Percentiles rank a stretch among this genome's conserved stretches.
Conservation (phyloP, 2,329 filamentous ascomycete species). For the Dothideomycetes sp. region DNA sequence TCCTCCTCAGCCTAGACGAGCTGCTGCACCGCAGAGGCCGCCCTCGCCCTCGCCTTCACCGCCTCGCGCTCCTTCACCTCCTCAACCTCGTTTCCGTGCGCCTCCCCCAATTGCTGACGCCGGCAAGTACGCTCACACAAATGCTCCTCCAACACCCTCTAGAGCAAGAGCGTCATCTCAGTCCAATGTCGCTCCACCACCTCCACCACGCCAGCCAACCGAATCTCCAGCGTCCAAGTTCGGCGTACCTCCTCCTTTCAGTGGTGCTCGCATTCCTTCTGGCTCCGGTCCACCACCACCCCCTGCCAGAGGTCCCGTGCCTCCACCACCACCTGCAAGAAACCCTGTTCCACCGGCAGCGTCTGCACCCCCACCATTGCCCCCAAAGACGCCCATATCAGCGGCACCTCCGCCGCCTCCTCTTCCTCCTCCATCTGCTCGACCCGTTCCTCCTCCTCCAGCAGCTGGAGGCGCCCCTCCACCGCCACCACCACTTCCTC, state of each 20-base stretch:
- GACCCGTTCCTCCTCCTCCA: slow-evolving; percentile 27
- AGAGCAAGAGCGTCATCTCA: slow-evolving; percentile 43
- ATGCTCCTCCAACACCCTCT: slow-evolving; percentile 40
- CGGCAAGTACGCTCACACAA: slow-evolving; percentile 65
- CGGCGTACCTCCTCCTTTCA: slow-evolving; percentile 71
- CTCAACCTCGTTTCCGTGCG: slow-evolving; percentile 65
- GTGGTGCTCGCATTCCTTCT: slow-evolving; percentile 50
- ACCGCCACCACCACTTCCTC: slow-evolving; percentile 34
- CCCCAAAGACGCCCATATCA: slow-evolving; percentile 26
- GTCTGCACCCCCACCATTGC: slow-evolving; percentile 33
- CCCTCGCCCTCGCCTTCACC: slow-evolving; percentile 52
- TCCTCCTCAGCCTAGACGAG: slow-evolving; percentile 36
- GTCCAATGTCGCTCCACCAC: slow-evolving; percentile 25
- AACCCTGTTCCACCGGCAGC: slow-evolving; percentile 28
- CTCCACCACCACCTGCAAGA: slow-evolving; percentile 16
- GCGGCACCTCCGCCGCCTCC: slow-evolving; percentile 33
- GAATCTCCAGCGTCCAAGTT: slow-evolving; percentile 54
- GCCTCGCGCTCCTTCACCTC: slow-evolving; percentile 62
- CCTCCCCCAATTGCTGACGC: slow-evolving; percentile 85
- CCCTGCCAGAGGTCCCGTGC: slow-evolving; percentile 28
- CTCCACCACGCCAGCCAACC: slow-evolving; percentile 36
- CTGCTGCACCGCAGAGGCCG: slow-evolving; percentile 34
- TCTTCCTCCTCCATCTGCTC: slow-evolving; percentile 27
- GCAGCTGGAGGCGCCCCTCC: slow-evolving; percentile 28
- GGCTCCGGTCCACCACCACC: slow-evolving; percentile 52